A percentile compares a stretch with the other conserved stretches of the same genome.
phyloP scores from a whole-genome alignment of 2,329 filamentous ascomycete genomes.

The Clonostachys chloroleuca region DNA sequence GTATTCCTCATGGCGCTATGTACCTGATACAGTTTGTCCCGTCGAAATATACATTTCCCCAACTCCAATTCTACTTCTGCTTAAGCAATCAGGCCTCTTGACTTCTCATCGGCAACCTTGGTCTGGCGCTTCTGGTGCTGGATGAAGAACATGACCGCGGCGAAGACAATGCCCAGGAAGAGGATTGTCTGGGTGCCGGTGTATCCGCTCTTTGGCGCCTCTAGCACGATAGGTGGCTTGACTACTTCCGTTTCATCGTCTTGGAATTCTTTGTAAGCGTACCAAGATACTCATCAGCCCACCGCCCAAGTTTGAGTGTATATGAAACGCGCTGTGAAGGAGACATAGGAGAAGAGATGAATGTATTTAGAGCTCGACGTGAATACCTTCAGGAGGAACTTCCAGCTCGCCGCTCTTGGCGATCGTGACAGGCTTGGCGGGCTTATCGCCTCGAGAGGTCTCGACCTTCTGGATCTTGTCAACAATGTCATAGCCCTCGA shows the following conservation, averaged over 20 bases:
- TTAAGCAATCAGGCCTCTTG: conserved; percentile 24
- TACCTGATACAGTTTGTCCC: too few relatives aligned
- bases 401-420: conserved; percentile 79
- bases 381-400: conserved; percentile 87
- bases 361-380: conserved; percentile 73
- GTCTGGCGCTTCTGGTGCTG: conserved; percentile 27
- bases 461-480: conserved; percentile 71
- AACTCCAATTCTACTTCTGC: too few relatives aligned
- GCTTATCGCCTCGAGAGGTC: conserved; percentile 66
- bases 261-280: too few relatives aligned
- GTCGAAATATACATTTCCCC: too few relatives aligned
- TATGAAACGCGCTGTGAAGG: conserved; percentile 16
- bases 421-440: conserved; percentile 67
- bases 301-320: conserved; percentile 4
- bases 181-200: conserved; percentile 33
- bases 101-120: conserved; percentile 36
- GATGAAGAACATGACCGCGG: conserved; percentile 37
- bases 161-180: conserved; percentile 42
- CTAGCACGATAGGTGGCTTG: too few relatives aligned
- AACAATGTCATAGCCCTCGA: conserved; percentile 80
- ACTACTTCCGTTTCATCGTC: too few relatives aligned
- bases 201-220: too few relatives aligned
- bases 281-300: conserved; percentile 24
- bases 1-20: too few relatives aligned
- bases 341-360: conserved; percentile 8